Conservation (phyloP, 2,329 filamentous ascomycete species). For the Talaromyces atroroseus region DNA sequence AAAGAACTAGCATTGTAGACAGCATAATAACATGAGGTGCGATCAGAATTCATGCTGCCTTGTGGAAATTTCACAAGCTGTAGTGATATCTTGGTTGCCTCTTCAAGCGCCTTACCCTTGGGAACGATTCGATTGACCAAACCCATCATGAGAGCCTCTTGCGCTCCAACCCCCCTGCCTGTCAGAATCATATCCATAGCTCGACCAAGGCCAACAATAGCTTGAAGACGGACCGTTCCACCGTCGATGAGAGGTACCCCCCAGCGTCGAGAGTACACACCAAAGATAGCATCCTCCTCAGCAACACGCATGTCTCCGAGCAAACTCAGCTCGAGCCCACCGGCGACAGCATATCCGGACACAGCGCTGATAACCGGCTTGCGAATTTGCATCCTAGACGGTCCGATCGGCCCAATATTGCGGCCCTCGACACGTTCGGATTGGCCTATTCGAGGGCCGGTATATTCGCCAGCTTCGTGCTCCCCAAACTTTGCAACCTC, state of each 20-base stretch:
- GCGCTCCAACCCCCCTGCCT: constrained; percentile 44
- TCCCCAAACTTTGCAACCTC: constrained; percentile 29
- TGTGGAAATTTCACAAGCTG: constrained; percentile 48
- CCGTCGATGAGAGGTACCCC: constrained; percentile 50
- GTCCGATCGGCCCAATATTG: constrained; percentile 48
- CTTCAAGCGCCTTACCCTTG: constrained; percentile 46
- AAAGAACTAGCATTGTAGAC: constrained; percentile 46
- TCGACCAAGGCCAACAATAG: constrained; percentile 48
- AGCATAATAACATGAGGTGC: constrained; percentile 46
- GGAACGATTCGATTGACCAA: constrained; percentile 50
- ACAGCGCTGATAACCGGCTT: constrained; percentile 52
- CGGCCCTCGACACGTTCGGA: constrained; percentile 26
- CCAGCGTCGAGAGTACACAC: constrained; percentile 52
- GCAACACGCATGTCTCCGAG: constrained; percentile 51
- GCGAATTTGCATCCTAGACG: constrained; percentile 44
- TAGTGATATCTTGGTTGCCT: constrained; percentile 45
- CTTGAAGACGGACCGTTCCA: constrained; percentile 50
- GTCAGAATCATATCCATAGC: constrained; percentile 56
- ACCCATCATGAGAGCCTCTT: constrained; percentile 49
- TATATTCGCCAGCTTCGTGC: neutral
- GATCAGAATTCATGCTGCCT: constrained; percentile 48
- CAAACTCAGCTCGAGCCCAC: constrained; percentile 49
- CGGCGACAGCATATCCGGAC: constrained; percentile 50
- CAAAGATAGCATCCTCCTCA: constrained; percentile 51
- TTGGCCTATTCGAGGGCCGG: constrained; percentile 12